Conservation (phyloP, 169 alveolate species). For the Perkinsus olseni region DNA sequence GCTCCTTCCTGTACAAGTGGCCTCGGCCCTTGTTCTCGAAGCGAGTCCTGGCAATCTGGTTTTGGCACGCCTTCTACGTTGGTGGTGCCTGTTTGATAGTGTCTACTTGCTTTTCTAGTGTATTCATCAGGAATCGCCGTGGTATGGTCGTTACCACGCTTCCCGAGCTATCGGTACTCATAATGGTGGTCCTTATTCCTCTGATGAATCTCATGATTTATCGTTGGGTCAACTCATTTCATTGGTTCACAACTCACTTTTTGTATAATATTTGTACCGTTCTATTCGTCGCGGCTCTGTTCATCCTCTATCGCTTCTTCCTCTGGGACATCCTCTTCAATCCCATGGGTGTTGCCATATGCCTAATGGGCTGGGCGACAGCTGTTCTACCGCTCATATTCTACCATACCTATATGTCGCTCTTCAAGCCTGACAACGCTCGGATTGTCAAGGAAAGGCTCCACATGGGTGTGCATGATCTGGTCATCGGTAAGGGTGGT, state of each 20-base stretch:
- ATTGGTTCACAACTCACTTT: neutral
- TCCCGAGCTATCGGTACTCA: neutral
- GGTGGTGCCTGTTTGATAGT: neutral
- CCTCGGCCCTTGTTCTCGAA: conserved; percentile 32
- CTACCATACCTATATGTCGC: neutral
- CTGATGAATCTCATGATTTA: neutral
- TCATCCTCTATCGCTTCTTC: neutral
- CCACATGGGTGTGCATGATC: neutral
- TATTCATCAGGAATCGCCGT: neutral
- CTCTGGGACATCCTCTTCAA: neutral
- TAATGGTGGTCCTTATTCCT: neutral
- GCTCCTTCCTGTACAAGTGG: conserved; percentile 52
- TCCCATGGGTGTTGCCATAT: neutral
- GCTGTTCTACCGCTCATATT: neutral
- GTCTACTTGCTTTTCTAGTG: neutral
- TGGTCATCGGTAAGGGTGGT: neutral
- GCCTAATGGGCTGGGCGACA: neutral
- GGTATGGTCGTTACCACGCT: neutral
- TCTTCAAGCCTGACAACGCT: neutral
- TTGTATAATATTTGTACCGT: neutral
- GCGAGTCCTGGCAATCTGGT: neutral
- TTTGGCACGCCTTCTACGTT: neutral
- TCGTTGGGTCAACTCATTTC: neutral
- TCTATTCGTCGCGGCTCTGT: neutral
- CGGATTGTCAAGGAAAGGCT: neutral